A percentile compares a stretch with the other conserved stretches of the same genome.
phyloP scores from a whole-genome alignment of 148 eudicot species.

The Hydrangea macrophylla region DNA sequence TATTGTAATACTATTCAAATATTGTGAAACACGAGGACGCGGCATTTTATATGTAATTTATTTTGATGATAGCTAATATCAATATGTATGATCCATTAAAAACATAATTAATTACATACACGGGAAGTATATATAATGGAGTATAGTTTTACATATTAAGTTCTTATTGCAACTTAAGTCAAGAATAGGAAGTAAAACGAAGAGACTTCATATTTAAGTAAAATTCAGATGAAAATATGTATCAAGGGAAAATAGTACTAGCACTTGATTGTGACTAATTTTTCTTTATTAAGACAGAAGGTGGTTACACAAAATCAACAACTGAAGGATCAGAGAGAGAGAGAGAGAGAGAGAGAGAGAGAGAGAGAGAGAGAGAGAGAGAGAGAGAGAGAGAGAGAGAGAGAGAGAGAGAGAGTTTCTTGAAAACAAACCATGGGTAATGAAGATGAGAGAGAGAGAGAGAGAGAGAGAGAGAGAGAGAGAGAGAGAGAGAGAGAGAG shows the following conservation, averaged over 20 bases:
- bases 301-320: neutral
- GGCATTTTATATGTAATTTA: no score
- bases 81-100: neutral
- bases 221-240: neutral
- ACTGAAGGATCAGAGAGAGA: neutral
- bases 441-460: neutral
- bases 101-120: neutral
- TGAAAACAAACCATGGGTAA: conserved; percentile 15
- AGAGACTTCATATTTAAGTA: neutral
- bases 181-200: neutral
- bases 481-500: conserved; percentile 3
- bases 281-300: no score
- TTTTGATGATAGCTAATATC: no score
- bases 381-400: conserved; percentile 6
- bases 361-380: conserved; percentile 3
- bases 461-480: neutral
- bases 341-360: neutral
- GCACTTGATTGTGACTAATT: no score
- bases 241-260: no score
- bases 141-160: no score
- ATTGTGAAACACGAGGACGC: no score
- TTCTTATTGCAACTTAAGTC: neutral
- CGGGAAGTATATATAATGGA: neutral
- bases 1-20: no score
- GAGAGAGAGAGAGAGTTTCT: neutral